A percentile compares a stretch with the other conserved stretches of the same genome.
phyloP scores from a whole-genome alignment of 331 rosid species.

The Ulmus americana region DNA sequence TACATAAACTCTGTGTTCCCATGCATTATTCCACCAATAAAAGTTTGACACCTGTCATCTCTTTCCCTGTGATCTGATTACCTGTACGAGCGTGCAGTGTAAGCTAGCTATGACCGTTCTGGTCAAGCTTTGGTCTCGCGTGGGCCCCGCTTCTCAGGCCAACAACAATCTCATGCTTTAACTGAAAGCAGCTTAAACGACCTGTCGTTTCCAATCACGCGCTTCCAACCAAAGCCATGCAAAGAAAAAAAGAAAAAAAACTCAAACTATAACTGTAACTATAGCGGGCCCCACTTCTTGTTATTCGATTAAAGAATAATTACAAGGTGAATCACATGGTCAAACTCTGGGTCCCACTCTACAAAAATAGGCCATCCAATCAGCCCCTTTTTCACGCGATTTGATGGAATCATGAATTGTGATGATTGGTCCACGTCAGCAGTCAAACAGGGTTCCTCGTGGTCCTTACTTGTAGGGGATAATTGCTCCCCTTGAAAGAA shows the following conservation, averaged over 20 bases:
- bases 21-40: too few relatives aligned
- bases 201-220: not conserved
- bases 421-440: not conserved
- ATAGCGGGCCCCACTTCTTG: too few relatives aligned
- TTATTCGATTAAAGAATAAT: too few relatives aligned
- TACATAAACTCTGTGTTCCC: not conserved
- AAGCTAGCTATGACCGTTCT: not conserved
- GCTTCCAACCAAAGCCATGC: not conserved
- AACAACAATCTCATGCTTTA: slow-evolving; percentile 20
- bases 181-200: slow-evolving; percentile 18
- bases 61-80: not conserved
- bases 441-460: slow-evolving; percentile 3
- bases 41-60: too few relatives aligned
- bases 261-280: too few relatives aligned
- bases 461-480: too few relatives aligned
- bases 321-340: too few relatives aligned
- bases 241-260: not conserved
- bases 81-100: not conserved
- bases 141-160: not conserved
- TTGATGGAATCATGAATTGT: not conserved
- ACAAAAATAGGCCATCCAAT: too few relatives aligned
- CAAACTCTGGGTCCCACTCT: slow-evolving; percentile 5
- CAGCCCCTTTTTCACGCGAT: not conserved
- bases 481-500: not conserved
- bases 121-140: not conserved